Base-by-base conservation (phyloP, 768 basidiomycete species). In the Leccinum subgranulosum region DNA sequence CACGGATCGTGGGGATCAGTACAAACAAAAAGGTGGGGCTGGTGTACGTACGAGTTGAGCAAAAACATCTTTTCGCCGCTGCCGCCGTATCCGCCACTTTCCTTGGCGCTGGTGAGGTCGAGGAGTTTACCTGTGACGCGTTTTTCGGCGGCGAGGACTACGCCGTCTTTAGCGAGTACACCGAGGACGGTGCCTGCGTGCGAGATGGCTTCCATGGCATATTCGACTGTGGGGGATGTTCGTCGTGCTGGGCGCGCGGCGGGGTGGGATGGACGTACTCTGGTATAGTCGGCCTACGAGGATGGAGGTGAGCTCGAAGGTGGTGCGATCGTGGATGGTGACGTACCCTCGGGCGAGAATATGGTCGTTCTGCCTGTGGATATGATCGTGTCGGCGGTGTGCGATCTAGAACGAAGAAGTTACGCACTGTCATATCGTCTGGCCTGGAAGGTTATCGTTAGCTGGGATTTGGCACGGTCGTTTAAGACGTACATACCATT, bases 41-140 rank as follows among this genome's bases (percentile, higher is more conserved):
- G 25, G 25, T 25, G 4, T 14, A 60, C 86, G 70, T 69, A 90
- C 90, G 87, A 85, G 77, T 98, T 99, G 64, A 98, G 79, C 50
- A 97, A 72, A 75, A 92, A 98, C 75, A 99, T 91, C 84, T 99
- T 99, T 83, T 99, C 96, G 53, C 94, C 94, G 66, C 92, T 95
- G 23, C 94, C 97, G 8, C 95, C 94, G 60, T 93, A 94, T 36
- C 91, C 91, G 7, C 67, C 64, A 50, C 89, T 90, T 41, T 90
- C 90, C 71, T 92, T 94, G 46, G 86, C 82, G 51, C 83, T 83
- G 19, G 90, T 89, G 34, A 97, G 82, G 76, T 98, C 97, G 47
- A 99, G 83, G 34, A 98, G 86, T 75, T 98, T 99, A 46, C 94
- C 94, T 0, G 97, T 98, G 29, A 98, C 94, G 75, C 96, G 97